Conservation (phyloP, 768 basidiomycete species). For the Mycena amicta region DNA sequence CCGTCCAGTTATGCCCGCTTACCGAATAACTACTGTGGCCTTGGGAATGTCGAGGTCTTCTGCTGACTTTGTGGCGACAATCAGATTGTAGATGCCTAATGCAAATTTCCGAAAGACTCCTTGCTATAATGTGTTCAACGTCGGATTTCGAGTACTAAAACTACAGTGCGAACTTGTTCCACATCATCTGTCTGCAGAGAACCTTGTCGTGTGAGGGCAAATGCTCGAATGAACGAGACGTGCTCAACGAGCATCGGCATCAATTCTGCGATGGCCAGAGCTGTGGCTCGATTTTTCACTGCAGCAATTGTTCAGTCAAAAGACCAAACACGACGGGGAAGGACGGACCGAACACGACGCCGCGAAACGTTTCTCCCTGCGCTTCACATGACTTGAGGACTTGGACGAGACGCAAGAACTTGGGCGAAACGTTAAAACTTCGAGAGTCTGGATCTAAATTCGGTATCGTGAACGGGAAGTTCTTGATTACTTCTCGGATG, state of each 20-base stretch:
- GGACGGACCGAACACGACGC: conserved; percentile 61
- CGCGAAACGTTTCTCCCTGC: conserved; percentile 62
- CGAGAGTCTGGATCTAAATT: conserved; percentile 57
- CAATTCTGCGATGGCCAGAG: conserved; percentile 60
- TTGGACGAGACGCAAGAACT: conserved; percentile 63
- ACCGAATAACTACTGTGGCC: conserved; percentile 66
- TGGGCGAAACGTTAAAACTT: conserved; percentile 69
- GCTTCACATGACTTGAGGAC: conserved; percentile 56
- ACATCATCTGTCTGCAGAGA: conserved; percentile 29
- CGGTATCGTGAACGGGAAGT: conserved; percentile 68
- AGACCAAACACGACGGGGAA: not conserved
- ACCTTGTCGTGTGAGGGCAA: conserved; percentile 45
- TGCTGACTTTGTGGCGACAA: conserved; percentile 59
- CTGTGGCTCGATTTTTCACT: conserved; percentile 60
- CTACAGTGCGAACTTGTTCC: not conserved
- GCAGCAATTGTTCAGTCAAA: not conserved
- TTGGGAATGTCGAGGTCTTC: conserved; percentile 65
- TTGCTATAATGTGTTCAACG: conserved; percentile 36
- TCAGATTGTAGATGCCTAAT: conserved; percentile 60
- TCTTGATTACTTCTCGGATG: conserved; percentile 49
- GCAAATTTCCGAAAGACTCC: conserved; percentile 53
- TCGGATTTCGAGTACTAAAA: not conserved
- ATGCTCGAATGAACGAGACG: conserved; percentile 57
- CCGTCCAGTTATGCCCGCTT: conserved; percentile 24
- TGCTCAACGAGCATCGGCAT: conserved; percentile 55